Percentiles rank a stretch among this genome's conserved stretches.
These are phyloP conservation scores for Cryphonectria nitschkei DNA, from an alignment of 2,329 filamentous ascomycete genomes.

Conservation along the genomic window DNA sequence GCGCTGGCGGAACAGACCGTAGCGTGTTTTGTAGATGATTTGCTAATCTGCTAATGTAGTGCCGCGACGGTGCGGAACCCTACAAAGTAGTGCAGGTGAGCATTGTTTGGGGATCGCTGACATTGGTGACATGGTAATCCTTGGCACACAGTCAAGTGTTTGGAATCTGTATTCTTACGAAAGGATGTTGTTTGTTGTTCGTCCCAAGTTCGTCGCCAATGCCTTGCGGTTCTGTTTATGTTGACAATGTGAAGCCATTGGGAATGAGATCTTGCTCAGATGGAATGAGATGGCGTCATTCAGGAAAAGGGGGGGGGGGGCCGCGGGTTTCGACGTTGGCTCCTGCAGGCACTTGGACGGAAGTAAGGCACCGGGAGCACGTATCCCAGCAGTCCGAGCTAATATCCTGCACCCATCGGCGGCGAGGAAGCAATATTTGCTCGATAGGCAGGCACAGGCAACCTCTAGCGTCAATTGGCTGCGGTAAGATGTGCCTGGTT, in stretches of 20 bases:
- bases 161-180: background rate
- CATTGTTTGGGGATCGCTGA: conserved; percentile 1
- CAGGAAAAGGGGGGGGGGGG: background rate
- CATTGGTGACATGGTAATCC: background rate
- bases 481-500: conserved; percentile 21
- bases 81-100: background rate
- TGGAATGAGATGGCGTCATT: conserved; percentile 4
- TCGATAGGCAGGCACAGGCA: background rate
- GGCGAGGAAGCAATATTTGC: background rate
- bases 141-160: background rate
- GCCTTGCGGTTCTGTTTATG: background rate
- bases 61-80: background rate
- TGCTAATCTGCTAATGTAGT: background rate
- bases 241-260: background rate
- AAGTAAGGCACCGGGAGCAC: background rate
- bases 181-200: background rate
- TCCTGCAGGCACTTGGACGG: background rate
- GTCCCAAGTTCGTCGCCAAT: background rate
- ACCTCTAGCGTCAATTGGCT: conserved; percentile 14
- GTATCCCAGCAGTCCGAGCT: background rate
- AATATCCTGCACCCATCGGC: background rate
- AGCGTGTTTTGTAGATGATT: background rate
- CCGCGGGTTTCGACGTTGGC: background rate
- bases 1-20: conserved; percentile 10
- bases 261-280: background rate